Conservation (phyloP, 2,329 filamentous ascomycete genomes). For the Sporothrix brunneoviolacea region DNA sequence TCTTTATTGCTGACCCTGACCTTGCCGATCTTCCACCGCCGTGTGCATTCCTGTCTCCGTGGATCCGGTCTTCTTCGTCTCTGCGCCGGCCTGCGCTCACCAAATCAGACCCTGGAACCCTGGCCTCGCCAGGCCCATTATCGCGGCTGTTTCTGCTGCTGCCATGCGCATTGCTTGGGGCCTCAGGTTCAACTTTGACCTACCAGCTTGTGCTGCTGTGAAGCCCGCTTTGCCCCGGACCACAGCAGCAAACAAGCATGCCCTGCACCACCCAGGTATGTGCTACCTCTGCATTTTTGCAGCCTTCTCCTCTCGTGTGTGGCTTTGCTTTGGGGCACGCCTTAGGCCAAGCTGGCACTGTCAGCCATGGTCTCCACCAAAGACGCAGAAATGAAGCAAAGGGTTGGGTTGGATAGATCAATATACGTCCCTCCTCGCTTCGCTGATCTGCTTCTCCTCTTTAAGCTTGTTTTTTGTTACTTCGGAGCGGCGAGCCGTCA, state of each 20-base stretch:
- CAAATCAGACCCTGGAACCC: too few relatives aligned
- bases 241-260: slow-evolving; percentile 13
- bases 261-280: slow-evolving; percentile 12
- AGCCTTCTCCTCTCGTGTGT: neutral
- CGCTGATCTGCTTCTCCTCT: neutral
- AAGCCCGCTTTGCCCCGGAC: neutral
- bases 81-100: too few relatives aligned
- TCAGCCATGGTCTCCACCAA: too few relatives aligned
- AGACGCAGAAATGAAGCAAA: too few relatives aligned
- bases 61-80: too few relatives aligned
- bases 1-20: too few relatives aligned
- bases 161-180: neutral
- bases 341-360: neutral
- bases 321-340: slow-evolving; percentile 3
- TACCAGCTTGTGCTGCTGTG: slow-evolving; percentile 3
- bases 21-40: too few relatives aligned
- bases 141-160: neutral
- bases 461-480: neutral
- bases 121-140: neutral
- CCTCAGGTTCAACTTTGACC: neutral
- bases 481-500: too few relatives aligned
- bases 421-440: neutral
- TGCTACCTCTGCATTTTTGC: neutral
- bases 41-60: too few relatives aligned
- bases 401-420: too few relatives aligned